phyloP scores from a whole-genome alignment of 2,329 filamentous ascomycete genomes.

The Didymella keratinophila region DNA sequence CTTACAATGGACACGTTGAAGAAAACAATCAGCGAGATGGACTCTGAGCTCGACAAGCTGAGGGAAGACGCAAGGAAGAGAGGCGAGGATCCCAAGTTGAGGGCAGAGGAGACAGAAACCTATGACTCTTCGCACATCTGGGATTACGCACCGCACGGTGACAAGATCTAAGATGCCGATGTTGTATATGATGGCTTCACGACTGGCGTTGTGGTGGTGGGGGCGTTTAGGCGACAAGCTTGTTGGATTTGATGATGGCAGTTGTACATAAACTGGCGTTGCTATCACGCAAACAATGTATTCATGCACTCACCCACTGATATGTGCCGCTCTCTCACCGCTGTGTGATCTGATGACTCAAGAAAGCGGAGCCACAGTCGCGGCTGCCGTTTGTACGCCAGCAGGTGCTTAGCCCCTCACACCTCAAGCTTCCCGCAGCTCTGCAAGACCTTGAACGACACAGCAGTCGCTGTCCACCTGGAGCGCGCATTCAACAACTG shows the following conservation, averaged over 20 bases:
- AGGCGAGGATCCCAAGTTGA: conserved; percentile 42
- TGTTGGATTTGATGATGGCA: conserved; percentile 6
- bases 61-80: conserved; percentile 45
- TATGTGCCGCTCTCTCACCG: neutral
- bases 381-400: neutral
- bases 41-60: conserved; percentile 38
- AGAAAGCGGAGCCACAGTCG: neutral
- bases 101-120: conserved; percentile 46
- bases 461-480: neutral
- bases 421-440: neutral
- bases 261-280: conserved; percentile 10
- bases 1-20: conserved; percentile 33
- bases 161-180: conserved; percentile 15
- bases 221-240: conserved; percentile 10
- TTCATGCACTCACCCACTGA: neutral
- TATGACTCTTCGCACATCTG: conserved; percentile 47
- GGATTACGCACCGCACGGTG: conserved; percentile 45
- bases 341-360: neutral
- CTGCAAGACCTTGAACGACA: neutral
- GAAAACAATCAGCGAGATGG: conserved; percentile 32
- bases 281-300: neutral
- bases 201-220: conserved; percentile 24
- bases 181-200: conserved; percentile 13
- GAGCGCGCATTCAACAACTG: neutral
- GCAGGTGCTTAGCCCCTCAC: neutral